Percentiles rank a stretch among this genome's conserved stretches.
phyloP scores from a whole-genome alignment of 2,329 filamentous ascomycete genomes.

The Pestalotiopsis fici region DNA sequence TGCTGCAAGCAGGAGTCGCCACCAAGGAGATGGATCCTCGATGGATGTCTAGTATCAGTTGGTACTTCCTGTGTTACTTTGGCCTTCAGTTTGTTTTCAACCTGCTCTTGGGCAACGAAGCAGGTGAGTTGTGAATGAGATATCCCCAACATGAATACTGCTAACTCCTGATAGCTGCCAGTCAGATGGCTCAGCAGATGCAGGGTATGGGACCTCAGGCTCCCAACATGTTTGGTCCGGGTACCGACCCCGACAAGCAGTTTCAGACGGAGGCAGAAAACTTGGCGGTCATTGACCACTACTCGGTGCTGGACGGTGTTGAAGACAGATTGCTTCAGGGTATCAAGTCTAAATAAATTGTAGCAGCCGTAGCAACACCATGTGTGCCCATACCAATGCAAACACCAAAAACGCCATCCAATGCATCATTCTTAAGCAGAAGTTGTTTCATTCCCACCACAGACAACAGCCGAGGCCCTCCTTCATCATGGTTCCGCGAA shows the following conservation, averaged over 20 bases:
- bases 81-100: conserved; percentile 96
- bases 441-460: conserved; percentile 57
- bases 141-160: no score
- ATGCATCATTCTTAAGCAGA: background rate
- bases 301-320: conserved; percentile 85
- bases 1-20: conserved; percentile 95
- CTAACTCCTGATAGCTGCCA: conserved; percentile 64
- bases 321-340: conserved; percentile 77
- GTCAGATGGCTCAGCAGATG: conserved; percentile 87
- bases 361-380: conserved; percentile 2
- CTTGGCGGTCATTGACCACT: conserved; percentile 90
- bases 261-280: conserved; percentile 94
- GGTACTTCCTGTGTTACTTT: conserved; percentile 98
- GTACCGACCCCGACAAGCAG: conserved; percentile 93
- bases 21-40: conserved; percentile 95
- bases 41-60: conserved; percentile 98
- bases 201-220: conserved; percentile 71
- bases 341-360: conserved; percentile 38
- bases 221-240: conserved; percentile 81
- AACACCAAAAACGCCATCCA: conserved; percentile 4
- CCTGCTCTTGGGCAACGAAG: conserved; percentile 93
- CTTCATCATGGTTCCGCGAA: conserved; percentile 66
- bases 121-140: conserved; percentile 62
- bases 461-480: conserved; percentile 63
- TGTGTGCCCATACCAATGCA: conserved; percentile 5